These are phyloP conservation scores for Posidonia oceanica DNA, from an alignment of 116 monocot genomes.

Conservation along the genomic window DNA sequence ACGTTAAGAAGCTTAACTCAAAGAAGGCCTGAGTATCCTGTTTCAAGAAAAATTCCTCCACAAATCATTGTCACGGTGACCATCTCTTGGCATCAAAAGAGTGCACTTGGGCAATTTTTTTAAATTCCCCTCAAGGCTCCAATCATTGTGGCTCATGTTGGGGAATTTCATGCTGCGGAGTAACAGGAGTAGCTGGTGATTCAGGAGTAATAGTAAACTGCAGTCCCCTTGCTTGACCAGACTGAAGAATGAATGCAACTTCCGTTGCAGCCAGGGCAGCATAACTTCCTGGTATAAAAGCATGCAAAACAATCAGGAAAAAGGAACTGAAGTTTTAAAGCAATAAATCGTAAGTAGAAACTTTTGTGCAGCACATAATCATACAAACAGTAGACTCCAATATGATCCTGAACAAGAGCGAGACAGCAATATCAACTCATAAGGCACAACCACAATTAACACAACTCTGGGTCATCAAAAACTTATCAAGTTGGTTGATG, in stretches of 20 bases:
- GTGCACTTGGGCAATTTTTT: too few relatives aligned
- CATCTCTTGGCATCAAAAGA: too few relatives aligned
- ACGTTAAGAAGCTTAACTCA: not conserved
- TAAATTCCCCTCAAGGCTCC: not conserved
- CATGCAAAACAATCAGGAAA: too few relatives aligned
- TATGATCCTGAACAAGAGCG: too few relatives aligned
- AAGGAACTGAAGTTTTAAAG: too few relatives aligned
- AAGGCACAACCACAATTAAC: too few relatives aligned
- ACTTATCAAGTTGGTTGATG: too few relatives aligned
- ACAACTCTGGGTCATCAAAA: too few relatives aligned
- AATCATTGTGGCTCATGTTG: not conserved
- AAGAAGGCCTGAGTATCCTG: not conserved
- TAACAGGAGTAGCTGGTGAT: constrained; percentile 24
- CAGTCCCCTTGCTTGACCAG: constrained; percentile 41
- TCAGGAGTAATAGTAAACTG: constrained; percentile 69
- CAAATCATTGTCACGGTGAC: not conserved
- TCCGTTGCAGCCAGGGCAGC: constrained; percentile 53
- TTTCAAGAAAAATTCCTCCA: not conserved
- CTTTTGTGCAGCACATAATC: too few relatives aligned
- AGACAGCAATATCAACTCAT: too few relatives aligned
- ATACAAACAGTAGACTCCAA: too few relatives aligned
- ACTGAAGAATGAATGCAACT: constrained; percentile 65
- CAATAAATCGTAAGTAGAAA: too few relatives aligned
- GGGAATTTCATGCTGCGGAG: constrained; percentile 41
- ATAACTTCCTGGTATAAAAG: constrained; percentile 37